These are phyloP conservation scores for Oryza rufipogon DNA, from an alignment of 176 grass and related monocot genomes.

Conservation along the genomic window DNA sequence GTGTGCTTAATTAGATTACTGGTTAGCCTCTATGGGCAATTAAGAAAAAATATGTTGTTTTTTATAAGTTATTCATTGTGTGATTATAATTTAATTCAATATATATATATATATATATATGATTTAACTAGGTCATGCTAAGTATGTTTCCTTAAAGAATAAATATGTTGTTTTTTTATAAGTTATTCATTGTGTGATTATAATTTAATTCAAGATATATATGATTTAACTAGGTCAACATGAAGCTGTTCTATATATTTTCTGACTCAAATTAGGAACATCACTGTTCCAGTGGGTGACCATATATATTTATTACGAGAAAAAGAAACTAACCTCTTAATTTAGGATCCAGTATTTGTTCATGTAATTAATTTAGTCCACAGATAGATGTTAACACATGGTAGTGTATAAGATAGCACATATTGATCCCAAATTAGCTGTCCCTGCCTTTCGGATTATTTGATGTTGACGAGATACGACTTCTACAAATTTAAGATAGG, in stretches of 20 bases:
- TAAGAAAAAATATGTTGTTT: background rate
- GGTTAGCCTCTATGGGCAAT: background rate
- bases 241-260: background rate
- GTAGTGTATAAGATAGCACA: background rate
- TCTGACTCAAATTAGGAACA: background rate
- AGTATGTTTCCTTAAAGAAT: too few species aligned
- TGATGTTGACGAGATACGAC: background rate
- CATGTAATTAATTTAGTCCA: background rate
- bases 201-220: background rate
- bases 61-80: background rate
- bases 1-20: background rate
- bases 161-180: background rate
- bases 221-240: background rate
- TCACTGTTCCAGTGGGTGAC: background rate
- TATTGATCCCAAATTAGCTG: background rate
- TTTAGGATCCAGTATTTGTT: background rate
- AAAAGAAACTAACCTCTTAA: background rate
- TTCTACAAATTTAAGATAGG: background rate
- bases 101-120: background rate
- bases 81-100: background rate
- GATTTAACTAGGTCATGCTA: background rate
- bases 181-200: background rate
- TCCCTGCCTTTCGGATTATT: background rate
- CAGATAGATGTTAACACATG: background rate
- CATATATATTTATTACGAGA: background rate